Base-by-base conservation (phyloP, 2,329 filamentous ascomycete species). In the Fusarium equiseti region DNA sequence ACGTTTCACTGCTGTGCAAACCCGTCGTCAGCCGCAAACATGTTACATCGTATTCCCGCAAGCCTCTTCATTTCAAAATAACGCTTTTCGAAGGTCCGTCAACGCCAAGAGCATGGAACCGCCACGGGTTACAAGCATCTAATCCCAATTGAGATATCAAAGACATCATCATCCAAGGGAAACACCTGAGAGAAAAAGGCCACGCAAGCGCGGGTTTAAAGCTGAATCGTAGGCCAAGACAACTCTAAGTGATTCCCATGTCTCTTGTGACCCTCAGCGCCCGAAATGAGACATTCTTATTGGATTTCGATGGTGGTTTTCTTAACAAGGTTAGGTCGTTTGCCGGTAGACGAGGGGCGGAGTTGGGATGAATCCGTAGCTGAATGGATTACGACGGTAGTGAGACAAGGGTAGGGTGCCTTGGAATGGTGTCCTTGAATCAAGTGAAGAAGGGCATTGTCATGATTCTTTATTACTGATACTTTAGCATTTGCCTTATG, bases 91-190 rank as follows among this genome's bases (percentile, higher is more conserved):
- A 20, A 38, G 18, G n/a, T 22, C 26, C 10, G 13, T 31, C 13
- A 16, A n/a, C 38, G 46, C 35, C 63, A 45, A 52, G 15, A 26
- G n/a, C 16, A 27, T 43, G 26, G 32, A 43, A 42, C 53, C 26
- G 63, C 58, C 65, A 63, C 52, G 18, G 45, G 40, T 40, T 50
- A 22, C 22, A 52, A 12, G 10, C 49, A 51, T 32, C 63, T 68
- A 68, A 53, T 20, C 65, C 58, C 20, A 40, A 68, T 68, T 35
- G 35, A 68, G 65, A 32, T 43, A 42, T 68, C 55, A 66, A 61
- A 51, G 55, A 55, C 63, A 66, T 66, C 62, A 66, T 66, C 43
- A 31, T 15, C 6, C 12, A 29, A 26, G 32, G 13, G 15, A 45
- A 38, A 38, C 11, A 38, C 18, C n/a, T 38, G 22, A 18, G 38